Evolutionary conservation across 345 rosid species (phyloP).

Genomic region (Pistacia vera): DNA sequence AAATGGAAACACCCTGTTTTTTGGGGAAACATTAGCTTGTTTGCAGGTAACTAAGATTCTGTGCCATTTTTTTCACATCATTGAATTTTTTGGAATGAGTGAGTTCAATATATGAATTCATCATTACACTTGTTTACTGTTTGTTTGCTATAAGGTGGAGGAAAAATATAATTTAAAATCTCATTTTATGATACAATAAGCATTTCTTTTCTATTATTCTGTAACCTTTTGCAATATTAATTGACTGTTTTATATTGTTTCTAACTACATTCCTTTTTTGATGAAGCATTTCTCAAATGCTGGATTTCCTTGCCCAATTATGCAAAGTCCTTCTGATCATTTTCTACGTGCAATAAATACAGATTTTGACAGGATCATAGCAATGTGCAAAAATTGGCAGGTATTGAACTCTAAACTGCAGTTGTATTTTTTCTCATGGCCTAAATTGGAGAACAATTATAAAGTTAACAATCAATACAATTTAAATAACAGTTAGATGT

Average conservation of each 20-base stretch:
- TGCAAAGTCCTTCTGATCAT: slow-evolving; percentile 99
- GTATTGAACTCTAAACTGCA: slow-evolving; percentile 35
- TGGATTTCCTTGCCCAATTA: slow-evolving; percentile 99
- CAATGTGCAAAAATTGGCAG: slow-evolving; percentile 99
- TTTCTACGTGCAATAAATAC: slow-evolving; percentile 97
- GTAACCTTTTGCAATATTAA: not conserved
- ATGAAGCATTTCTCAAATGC: slow-evolving; percentile 98
- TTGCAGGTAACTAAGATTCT: slow-evolving; percentile 62
- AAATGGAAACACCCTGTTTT: slow-evolving; percentile 94
- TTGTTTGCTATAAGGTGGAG: slow-evolving; percentile 5
- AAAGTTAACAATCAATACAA: not conserved
- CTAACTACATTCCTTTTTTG: slow-evolving; percentile 30
- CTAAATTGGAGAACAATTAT: not conserved
- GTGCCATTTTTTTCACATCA: slow-evolving; percentile 8
- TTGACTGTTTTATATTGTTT: slow-evolving; percentile 1
- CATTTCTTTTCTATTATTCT: slow-evolving; percentile 1
- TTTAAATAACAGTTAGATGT: not conserved
- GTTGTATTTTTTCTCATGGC: not conserved
- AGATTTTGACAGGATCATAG: slow-evolving; percentile 97
- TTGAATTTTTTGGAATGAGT: not conserved
- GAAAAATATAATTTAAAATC: not conserved
- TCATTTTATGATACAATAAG: not conserved
- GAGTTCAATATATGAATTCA: not conserved
- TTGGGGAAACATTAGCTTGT: slow-evolving; percentile 98
- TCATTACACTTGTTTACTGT: slow-evolving; percentile 2